Evolutionary conservation across 805 yeast species (phyloP), one percentile per base, ranked within the genome.

Genomic region (Candida pseudoglaebosa): DNA sequence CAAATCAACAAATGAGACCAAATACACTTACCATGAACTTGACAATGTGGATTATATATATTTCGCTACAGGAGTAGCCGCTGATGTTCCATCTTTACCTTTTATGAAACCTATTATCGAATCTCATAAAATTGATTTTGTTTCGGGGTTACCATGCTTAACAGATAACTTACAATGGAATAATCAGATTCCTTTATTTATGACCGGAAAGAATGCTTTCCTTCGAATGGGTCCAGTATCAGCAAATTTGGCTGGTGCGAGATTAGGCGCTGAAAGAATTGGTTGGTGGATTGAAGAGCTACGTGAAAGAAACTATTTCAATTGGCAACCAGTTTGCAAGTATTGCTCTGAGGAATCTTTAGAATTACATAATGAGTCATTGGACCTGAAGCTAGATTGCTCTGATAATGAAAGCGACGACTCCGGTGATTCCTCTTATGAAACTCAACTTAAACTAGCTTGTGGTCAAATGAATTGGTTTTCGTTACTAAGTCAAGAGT

Each of bases 171-270:
- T 71, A 21, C 71, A 67, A 43, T 70, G 74, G 73, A 59, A 55
- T 36, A 46, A 52, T 1, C 55, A 55, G 7, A 38, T 69, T 2
- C 75, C 74, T 0, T 49, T 70, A 18, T 70, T 60, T 40, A 54
- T 69, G 58, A 47, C 64, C 4, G 75, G 75, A 2, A 66, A 70
- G 42, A 61, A 67, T 41, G 73, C 75, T 0, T 60, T 65, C 32
- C 46, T 70, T 15, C 49, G 61, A 32, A 59, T 66, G 37, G 75
- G 75, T 0, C 75, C 75, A 1, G 62, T 73, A 0, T 59, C 71
- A 15, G 75, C 75, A 2, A 71, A 71, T 39, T 49, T 70, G 31
- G 75, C 68, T 38, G 76, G 75, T 3, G 75, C 73, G 1, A 45
- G 76, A 26, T 43, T 61, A 9, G 72, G 73, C 3, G 73, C 74